Percentiles rank a stretch among this genome's conserved stretches.
Conservation (phyloP, 805 yeast species). For the Nakazawaea populi region DNA sequence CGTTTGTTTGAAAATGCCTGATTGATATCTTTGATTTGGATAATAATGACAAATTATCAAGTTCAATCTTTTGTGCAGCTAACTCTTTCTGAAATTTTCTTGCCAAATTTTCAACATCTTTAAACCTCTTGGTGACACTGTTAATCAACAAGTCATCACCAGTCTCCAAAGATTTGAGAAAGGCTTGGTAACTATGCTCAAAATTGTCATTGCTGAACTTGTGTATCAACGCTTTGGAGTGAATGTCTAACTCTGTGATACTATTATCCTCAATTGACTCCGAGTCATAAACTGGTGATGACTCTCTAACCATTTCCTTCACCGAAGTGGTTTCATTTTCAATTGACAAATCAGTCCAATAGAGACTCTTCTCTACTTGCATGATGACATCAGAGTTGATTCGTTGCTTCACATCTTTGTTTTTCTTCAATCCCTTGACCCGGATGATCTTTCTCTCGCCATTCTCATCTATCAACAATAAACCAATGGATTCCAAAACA, state of each 20-base stretch:
- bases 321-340: slow-evolving; percentile 7
- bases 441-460: slow-evolving; percentile 51
- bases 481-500: slow-evolving; percentile 70
- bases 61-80: slow-evolving; percentile 41
- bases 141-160: slow-evolving; percentile 22
- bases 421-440: slow-evolving; percentile 70
- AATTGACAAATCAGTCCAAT: slow-evolving; percentile 10
- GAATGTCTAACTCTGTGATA: slow-evolving; percentile 9
- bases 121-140: slow-evolving; percentile 64
- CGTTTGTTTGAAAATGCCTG: slow-evolving; percentile 62
- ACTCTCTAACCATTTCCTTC: slow-evolving; percentile 8
- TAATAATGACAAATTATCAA: slow-evolving; percentile 29
- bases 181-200: slow-evolving; percentile 14
- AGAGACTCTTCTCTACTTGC: slow-evolving; percentile 8
- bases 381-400: slow-evolving; percentile 4
- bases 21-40: slow-evolving; percentile 55
- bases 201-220: slow-evolving; percentile 4
- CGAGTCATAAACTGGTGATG: not conserved
- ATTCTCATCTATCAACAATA: slow-evolving; percentile 42
- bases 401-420: slow-evolving; percentile 13
- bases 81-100: slow-evolving; percentile 76
- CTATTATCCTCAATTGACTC: slow-evolving; percentile 6
- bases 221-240: slow-evolving; percentile 7
- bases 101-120: slow-evolving; percentile 87
- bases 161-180: slow-evolving; percentile 26